A percentile compares a stretch with the other conserved stretches of the same genome.
These are phyloP conservation scores for Chenopodium suecicum DNA, from an alignment of 148 eudicot species.

Conservation along the genomic window DNA sequence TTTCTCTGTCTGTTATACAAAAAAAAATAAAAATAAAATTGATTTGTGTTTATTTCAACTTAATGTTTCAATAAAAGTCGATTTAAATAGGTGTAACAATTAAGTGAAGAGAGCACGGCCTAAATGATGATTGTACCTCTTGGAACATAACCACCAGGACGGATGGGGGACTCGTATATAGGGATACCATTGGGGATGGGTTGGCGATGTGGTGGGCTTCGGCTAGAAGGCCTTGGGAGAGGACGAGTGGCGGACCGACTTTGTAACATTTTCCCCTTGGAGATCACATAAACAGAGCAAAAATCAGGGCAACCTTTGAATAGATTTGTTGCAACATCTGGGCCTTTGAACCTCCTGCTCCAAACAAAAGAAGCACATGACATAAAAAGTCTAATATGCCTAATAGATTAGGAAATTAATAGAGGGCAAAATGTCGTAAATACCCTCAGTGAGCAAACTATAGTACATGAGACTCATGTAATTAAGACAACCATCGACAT, in stretches of 20 bases:
- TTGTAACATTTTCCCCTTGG: conserved; percentile 55
- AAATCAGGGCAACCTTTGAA: conserved; percentile 66
- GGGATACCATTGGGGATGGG: not conserved
- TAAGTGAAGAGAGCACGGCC: no score
- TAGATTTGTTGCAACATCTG: conserved; percentile 55
- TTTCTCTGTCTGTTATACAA: conserved; percentile 26
- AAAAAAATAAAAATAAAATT: not conserved
- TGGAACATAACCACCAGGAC: not conserved
- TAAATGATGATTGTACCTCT: conserved; percentile 31
- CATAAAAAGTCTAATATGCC: not conserved
- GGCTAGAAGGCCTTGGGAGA: conserved; percentile 24
- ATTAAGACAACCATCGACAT: no score
- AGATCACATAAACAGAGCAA: conserved; percentile 58
- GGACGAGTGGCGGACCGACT: conserved; percentile 41
- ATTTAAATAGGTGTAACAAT: not conserved
- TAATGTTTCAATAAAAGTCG: no score
- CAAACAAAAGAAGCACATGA: not conserved
- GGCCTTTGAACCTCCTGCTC: conserved; percentile 52
- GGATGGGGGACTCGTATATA: conserved; percentile 13
- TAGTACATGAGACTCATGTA: no score
- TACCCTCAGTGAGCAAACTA: no score
- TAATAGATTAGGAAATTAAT: no score
- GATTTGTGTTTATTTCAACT: no score
- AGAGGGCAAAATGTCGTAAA: no score
- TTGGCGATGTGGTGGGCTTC: conserved; percentile 14